Evolutionary conservation across 83 land plant genomes (phyloP), one percentile per base, ranked within the genome.

Genomic region (Thuja plicata): DNA sequence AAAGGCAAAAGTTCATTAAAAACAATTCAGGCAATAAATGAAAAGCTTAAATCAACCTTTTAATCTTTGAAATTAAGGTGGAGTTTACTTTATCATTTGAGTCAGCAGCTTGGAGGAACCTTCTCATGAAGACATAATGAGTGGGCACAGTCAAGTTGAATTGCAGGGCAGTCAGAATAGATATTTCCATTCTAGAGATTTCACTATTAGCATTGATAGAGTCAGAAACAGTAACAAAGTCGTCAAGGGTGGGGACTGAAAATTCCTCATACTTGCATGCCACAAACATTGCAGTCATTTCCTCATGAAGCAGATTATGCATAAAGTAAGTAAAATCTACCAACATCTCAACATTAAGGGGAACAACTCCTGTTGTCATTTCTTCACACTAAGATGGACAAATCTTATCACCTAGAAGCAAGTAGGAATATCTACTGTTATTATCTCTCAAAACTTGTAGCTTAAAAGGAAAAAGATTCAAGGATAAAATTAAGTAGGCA

Each of bases 231-330:
- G 92, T 60, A 54, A 96, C 94, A 7, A 97, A 90, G 87, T 95
- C 94, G 60, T 94, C 92, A 40, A 97, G 94, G 45, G 90, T 89
- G 8, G 98, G 99, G 38, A 97, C 95, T 41, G 90, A 91, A 15
- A 97, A 94, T 79, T 97, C 99, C 88, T 97, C 98, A 88, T 96
- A 97, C 88, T 97, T 96, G 91, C 97, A 95, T 1, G 99, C 97
- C 60, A 97, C 88, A 19, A 97, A 97, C 99, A 97, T 91, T 6
- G 99, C 99, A 12, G 95, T 96, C 16, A n/a, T n/a, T 50, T 50
- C 52, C 52, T 13, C 52, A 50, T 50, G 52, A 50, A 50, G 52
- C 12, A 50, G 13, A 50, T 50, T 50, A 50, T 50, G 52, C 52
- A 50, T 50, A 50, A 46, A 50, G 13, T 50, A 50, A 2, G 12